Evolutionary conservation across 371 early-diverging fungal species (phyloP), one percentile per base, ranked within the genome.

Genomic region (Actinomortierella wolfii): DNA sequence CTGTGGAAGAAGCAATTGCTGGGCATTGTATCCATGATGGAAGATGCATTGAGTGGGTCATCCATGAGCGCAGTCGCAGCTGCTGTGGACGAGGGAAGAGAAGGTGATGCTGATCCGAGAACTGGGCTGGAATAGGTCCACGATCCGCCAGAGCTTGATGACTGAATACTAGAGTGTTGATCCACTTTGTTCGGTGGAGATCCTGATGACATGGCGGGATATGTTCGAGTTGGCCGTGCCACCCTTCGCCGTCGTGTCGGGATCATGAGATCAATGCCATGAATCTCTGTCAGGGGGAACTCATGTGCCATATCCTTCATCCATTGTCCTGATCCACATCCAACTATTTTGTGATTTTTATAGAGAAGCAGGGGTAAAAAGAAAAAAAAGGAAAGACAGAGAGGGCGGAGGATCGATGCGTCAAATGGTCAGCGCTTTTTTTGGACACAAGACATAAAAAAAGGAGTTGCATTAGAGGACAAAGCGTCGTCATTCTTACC

Each of bases 251-350:
- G 67, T 23, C 67, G 63, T 4, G 46, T 56, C 1, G 73, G 73
- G n/a, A 67, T 54, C 28, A 52, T 47, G 14, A 59, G 20, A 18
- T 69, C 70, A 25, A 73, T 54, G n/a, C 84, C 85, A 39, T 82
- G 74, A 3, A 84, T 69, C 39, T 76, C 79, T 14, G 85, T 81
- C 50, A 80, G 74, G 3, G 85, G 85, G 47, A 83, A 83, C 54
- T 83, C 82, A 46, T 80, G 78, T 43, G 85, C 83, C 61, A 84
- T 83, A 41, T 83, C 85, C 80, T 79, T 83, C 25, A 82, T 76
- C 86, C 86, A 86, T 3, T 81, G 59, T 1, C 86, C 86, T 15
- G 78, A 71, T 3, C 86, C 86, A 55, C 84, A 84, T 1, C 84
- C 86, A 20, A 84, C 78, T 73, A 56, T 2, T 8, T 3, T 34